Conservation (phyloP, 768 basidiomycete genomes). For the Pleurotus tuber-regium region DNA sequence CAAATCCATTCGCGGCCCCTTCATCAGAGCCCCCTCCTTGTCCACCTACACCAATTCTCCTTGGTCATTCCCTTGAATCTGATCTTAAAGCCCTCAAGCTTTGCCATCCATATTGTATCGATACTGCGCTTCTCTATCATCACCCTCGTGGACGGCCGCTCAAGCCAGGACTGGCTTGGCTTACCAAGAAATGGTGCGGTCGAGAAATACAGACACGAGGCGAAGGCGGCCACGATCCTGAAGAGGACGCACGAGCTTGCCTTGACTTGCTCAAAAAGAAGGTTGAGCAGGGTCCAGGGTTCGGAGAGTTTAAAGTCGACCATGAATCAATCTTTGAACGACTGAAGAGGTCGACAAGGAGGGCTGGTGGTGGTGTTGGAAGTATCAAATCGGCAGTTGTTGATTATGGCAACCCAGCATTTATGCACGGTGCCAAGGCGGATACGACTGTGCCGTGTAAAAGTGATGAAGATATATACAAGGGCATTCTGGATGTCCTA, state of each 20-base stretch:
- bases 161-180: conserved; percentile 96
- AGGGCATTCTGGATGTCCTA: conserved; percentile 58
- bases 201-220: conserved; percentile 86
- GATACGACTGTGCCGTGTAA: conserved; percentile 73
- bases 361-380: conserved; percentile 34
- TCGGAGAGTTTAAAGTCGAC: conserved; percentile 85
- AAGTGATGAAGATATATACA: conserved; percentile 74
- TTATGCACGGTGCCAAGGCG: conserved; percentile 85
- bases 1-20: conserved; percentile 42
- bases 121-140: conserved; percentile 87
- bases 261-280: conserved; percentile 83
- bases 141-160: conserved; percentile 92
- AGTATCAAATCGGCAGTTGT: conserved; percentile 64
- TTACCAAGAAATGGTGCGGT: conserved; percentile 90
- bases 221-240: conserved; percentile 88
- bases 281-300: conserved; percentile 65
- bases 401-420: conserved; percentile 79
- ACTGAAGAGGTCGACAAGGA: conserved; percentile 52
- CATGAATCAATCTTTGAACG: conserved; percentile 88
- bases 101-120: conserved; percentile 83
- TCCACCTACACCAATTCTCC: conserved; percentile 68
- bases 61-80: conserved; percentile 95
- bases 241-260: conserved; percentile 91
- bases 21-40: conserved; percentile 23
- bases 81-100: conserved; percentile 88